phyloP scores from a whole-genome alignment of 305 asterid species.

The Fraxinus floribunda region DNA sequence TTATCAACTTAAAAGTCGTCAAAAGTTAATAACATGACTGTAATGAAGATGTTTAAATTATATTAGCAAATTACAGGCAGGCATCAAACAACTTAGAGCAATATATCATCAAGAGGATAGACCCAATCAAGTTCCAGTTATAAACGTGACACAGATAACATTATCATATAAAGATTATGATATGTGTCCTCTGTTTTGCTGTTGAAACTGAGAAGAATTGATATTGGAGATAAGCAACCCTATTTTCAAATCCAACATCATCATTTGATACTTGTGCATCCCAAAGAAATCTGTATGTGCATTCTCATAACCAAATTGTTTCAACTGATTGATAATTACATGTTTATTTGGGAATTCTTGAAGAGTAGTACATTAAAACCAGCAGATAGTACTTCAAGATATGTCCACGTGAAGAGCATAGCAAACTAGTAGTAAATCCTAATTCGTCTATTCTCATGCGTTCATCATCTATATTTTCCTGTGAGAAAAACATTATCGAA shows the following conservation, averaged over 20 bases:
- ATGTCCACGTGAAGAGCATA: neutral
- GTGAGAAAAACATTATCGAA: neutral
- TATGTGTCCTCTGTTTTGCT: neutral
- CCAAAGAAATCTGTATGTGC: neutral
- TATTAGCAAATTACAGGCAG: neutral
- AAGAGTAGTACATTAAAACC: neutral
- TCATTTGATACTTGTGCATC: neutral
- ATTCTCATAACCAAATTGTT: neutral
- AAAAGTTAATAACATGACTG: neutral
- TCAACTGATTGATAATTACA: neutral
- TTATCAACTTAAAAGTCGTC: conserved; percentile 1
- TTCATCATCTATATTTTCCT: neutral
- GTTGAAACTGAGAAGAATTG: neutral
- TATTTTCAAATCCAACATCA: neutral
- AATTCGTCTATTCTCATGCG: neutral
- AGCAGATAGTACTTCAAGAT: conserved; percentile 1
- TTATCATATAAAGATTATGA: neutral
- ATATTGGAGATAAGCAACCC: neutral
- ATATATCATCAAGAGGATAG: neutral
- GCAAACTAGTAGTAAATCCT: neutral
- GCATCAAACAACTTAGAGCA: neutral
- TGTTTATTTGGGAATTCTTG: conserved; percentile 1
- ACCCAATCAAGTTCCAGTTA: conserved; percentile 9
- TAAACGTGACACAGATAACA: neutral
- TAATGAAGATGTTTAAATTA: neutral